Percentiles rank a stretch among this genome's conserved stretches.
Evolutionary conservation across 352 stramenopile genomes (phyloP).

Genomic region (Phytophthora sp.): DNA sequence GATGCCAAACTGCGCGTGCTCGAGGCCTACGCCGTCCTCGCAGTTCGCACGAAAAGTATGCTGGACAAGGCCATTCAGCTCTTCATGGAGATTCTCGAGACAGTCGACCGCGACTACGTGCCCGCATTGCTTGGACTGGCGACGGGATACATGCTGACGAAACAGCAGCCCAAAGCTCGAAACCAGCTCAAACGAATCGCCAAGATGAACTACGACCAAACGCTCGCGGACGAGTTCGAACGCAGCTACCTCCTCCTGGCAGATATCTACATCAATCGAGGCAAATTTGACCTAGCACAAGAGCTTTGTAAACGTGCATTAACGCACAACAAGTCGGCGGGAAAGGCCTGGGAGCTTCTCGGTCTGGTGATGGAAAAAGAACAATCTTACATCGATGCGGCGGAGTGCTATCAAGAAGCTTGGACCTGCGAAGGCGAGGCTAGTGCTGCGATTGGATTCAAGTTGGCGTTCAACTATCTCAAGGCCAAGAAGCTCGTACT

Average conservation of each 20-base stretch:
- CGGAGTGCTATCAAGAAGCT: constrained; percentile 93
- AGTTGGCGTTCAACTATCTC: constrained; percentile 96
- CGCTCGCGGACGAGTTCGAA: constrained; percentile 93
- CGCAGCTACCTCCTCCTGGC: constrained; percentile 93
- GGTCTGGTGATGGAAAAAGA: constrained; percentile 96
- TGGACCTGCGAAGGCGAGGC: constrained; percentile 85
- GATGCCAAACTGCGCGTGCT: constrained; percentile 81
- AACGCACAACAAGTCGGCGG: constrained; percentile 93
- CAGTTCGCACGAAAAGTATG: constrained; percentile 81
- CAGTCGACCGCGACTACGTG: constrained; percentile 87
- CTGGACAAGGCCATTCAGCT: constrained; percentile 89
- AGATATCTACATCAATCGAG: constrained; percentile 91
- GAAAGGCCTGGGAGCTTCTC: constrained; percentile 93
- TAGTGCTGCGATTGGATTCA: constrained; percentile 92
- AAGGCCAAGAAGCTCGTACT: constrained; percentile 93
- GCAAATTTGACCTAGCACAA: constrained; percentile 94
- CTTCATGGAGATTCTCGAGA: constrained; percentile 92
- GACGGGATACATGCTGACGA: constrained; percentile 93
- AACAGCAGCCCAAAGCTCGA: constrained; percentile 91
- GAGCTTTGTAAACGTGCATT: constrained; percentile 93
- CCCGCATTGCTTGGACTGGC: constrained; percentile 90
- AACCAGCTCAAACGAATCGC: constrained; percentile 96
- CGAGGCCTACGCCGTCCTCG: constrained; percentile 87
- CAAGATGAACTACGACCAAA: constrained; percentile 92
- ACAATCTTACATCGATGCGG: constrained; percentile 91